Conservation (phyloP, 139 green algal genomes). For the Volvox africanus region DNA sequence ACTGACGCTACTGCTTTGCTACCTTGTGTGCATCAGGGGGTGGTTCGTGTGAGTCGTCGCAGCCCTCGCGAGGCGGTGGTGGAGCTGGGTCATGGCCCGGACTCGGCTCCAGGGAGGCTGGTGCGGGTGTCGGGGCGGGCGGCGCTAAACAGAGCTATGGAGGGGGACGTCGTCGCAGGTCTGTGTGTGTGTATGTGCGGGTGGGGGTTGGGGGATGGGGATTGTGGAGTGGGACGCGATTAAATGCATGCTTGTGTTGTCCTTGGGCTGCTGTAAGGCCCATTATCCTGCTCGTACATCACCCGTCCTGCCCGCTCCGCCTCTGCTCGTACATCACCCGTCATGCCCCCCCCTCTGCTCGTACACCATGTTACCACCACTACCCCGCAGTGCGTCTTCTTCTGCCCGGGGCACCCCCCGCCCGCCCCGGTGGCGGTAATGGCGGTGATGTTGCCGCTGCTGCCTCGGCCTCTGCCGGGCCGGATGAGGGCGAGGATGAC, state of each 20-base stretch:
- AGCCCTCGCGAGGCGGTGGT: constrained; percentile 54
- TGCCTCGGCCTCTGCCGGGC: background rate
- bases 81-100: constrained; percentile 38
- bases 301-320: too few species aligned
- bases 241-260: too few species aligned
- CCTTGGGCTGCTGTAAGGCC: too few species aligned
- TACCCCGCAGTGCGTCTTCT: too few species aligned
- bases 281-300: too few species aligned
- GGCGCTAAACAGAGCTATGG: constrained; percentile 62
- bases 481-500: too few species aligned
- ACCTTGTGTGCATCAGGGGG: constrained; percentile 35
- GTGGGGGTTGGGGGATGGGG: background rate
- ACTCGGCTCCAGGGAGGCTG: constrained; percentile 38
- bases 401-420: too few species aligned
- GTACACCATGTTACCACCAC: too few species aligned
- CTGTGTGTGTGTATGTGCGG: background rate
- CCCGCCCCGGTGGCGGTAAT: background rate
- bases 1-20: background rate
- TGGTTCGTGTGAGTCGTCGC: constrained; percentile 53
- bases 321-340: too few species aligned
- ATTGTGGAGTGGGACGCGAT: too few species aligned
- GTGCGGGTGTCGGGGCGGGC: constrained; percentile 57
- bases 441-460: background rate
- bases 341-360: too few species aligned
- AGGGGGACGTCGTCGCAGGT: constrained; percentile 67